Base-by-base conservation (phyloP, 306 rosid genomes). In the Bauhinia variegata region DNA sequence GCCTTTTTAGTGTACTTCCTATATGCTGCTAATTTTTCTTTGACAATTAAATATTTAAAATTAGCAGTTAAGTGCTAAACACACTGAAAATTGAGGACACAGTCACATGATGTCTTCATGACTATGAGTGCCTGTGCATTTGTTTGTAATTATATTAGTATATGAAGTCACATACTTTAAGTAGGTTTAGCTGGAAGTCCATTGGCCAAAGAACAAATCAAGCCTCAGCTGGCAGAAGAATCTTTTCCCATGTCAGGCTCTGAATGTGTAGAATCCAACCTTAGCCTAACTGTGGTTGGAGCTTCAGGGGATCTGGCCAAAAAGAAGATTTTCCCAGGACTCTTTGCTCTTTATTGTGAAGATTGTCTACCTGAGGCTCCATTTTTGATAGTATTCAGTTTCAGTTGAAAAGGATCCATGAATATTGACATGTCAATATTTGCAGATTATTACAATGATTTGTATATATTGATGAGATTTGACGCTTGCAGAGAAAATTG, bases 281-380 rank as follows among this genome's bases (percentile, higher is more conserved):
- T 93, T 74, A 89, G 81, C 76, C 87, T 92, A 71, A 89, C 95
- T 43, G 88, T 92, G 69, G 88, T 92, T 75, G 98, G 98, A 65
- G 98, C 98, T 78, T 92, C 98, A 5, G 98, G 98, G 70, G 98
- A 92, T 84, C 96, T 92, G 60, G 98, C 98, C 23, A 92, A 80
- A 68, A 89, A 92, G 89, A 92, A 92, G 85, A 92, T 92, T 32
- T 92, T 92, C 75, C 96, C 98, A 13, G 98, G 96, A 6, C 96
- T 92, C 59, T 92, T 92, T 73, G 98, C 98, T 42, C 96, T 92
- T 53, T 92, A 75, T 59, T 92, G 89, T 54, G 98, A 92, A 71
- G 96, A 83, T 86, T 92, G 83, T 66, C 81, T 89, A 47, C 98
- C 96, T 15, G 75, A 89, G 96, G 96, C 89, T 58, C 41, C 10